Conservation (phyloP, 257 asterid species). For the Dorcoceras hygrometricum region DNA sequence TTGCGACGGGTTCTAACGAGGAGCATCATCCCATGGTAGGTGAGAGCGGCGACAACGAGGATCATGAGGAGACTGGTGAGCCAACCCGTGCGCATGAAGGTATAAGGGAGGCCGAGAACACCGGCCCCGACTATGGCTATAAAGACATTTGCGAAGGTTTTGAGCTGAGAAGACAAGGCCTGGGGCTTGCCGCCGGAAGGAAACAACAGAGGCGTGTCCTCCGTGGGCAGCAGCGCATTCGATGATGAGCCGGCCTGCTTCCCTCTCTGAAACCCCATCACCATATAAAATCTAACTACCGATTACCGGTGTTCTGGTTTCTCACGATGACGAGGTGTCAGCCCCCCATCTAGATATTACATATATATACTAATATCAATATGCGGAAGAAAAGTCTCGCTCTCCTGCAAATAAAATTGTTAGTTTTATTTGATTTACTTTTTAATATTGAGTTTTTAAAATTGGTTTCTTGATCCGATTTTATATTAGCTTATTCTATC, state of each 20-base stretch:
- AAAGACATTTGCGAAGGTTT: constrained; percentile 82
- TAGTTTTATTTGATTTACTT: too few species aligned
- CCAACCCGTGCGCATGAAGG: constrained; percentile 93
- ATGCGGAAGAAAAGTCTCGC: too few species aligned
- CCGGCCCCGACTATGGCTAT: constrained; percentile 89
- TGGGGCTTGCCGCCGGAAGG: constrained; percentile 27
- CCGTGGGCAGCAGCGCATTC: constrained; percentile 52
- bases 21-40: constrained; percentile 84
- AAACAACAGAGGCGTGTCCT: constrained; percentile 60
- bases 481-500: too few species aligned
- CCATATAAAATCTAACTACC: neutral
- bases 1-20: constrained; percentile 51
- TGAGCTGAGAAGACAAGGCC: constrained; percentile 57
- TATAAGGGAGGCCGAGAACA: constrained; percentile 86
- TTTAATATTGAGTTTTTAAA: too few species aligned
- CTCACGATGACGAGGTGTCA: too few species aligned
- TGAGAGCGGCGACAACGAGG: constrained; percentile 55
- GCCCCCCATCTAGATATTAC: too few species aligned
- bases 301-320: neutral
- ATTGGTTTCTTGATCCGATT: too few species aligned
- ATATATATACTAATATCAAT: too few species aligned
- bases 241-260: constrained; percentile 55
- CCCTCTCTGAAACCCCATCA: constrained; percentile 35
- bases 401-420: too few species aligned
- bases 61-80: constrained; percentile 49